phyloP scores from a whole-genome alignment of 202 grass and related monocot species.

The Panicum virgatum region DNA sequence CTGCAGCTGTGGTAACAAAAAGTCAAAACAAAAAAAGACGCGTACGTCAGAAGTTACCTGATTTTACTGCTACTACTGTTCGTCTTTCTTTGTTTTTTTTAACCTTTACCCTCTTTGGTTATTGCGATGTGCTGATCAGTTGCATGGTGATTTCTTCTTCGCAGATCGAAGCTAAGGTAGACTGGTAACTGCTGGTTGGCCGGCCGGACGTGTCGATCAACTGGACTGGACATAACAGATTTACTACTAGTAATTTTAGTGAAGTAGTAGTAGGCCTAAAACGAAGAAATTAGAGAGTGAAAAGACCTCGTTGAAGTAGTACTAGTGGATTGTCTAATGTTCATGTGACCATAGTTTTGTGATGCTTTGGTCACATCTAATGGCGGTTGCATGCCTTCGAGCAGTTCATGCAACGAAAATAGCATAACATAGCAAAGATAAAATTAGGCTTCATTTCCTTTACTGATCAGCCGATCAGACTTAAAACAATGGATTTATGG shows the following conservation, averaged over 20 bases:
- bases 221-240: background rate
- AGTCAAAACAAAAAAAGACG: too few relatives aligned
- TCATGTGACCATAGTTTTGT: constrained; percentile 6
- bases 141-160: constrained; percentile 9
- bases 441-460: background rate
- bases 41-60: background rate
- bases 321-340: background rate
- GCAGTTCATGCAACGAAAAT: background rate
- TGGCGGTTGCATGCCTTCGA: background rate
- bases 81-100: background rate
- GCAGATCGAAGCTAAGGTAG: background rate
- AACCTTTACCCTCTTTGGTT: background rate
- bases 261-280: background rate
- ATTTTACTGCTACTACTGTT: background rate
- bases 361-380: background rate
- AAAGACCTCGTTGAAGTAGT: background rate
- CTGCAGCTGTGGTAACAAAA: constrained; percentile 44
- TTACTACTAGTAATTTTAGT: background rate
- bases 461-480: too few relatives aligned
- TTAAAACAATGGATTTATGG: background rate
- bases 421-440: background rate
- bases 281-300: background rate
- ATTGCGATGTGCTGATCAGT: background rate
- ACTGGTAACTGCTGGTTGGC: background rate
- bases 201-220: background rate